phyloP scores from a whole-genome alignment of 306 rosid genomes.

The Sindora glabra region DNA sequence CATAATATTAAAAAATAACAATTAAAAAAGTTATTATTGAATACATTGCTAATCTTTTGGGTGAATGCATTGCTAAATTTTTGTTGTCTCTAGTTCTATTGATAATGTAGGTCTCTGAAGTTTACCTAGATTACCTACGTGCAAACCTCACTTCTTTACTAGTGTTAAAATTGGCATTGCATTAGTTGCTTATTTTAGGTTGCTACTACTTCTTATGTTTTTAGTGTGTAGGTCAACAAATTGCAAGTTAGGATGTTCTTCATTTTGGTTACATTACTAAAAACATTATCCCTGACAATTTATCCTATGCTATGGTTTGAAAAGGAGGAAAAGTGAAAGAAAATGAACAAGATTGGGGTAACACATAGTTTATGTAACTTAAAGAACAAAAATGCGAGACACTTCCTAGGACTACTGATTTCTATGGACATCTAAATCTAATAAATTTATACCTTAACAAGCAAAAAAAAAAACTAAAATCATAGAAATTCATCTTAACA shows the following conservation, averaged over 20 bases:
- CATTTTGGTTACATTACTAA: background rate
- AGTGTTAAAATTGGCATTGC: conserved; percentile 76
- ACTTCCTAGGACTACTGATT: too few relatives aligned
- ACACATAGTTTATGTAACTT: too few relatives aligned
- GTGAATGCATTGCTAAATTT: background rate
- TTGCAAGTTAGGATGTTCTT: conserved; percentile 53
- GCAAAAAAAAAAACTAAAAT: too few relatives aligned
- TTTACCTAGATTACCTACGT: conserved; percentile 74
- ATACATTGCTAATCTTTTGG: too few relatives aligned
- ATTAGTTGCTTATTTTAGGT: conserved; percentile 37
- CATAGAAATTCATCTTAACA: too few relatives aligned
- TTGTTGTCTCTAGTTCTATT: conserved; percentile 65
- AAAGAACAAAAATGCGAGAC: too few relatives aligned
- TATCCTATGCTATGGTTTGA: too few relatives aligned
- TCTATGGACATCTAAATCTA: background rate
- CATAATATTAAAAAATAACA: too few relatives aligned
- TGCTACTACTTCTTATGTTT: conserved; percentile 44
- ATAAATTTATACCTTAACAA: background rate
- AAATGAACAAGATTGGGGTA: too few relatives aligned
- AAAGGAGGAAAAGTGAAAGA: too few relatives aligned
- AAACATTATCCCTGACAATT: too few relatives aligned
- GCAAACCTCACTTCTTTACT: conserved; percentile 65
- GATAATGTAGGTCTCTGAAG: conserved; percentile 89
- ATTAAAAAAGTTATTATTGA: too few relatives aligned
- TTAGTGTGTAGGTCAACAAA: conserved; percentile 80